Conservation (phyloP, 2,329 filamentous ascomycete genomes). For the Trichoderma harzianum region DNA sequence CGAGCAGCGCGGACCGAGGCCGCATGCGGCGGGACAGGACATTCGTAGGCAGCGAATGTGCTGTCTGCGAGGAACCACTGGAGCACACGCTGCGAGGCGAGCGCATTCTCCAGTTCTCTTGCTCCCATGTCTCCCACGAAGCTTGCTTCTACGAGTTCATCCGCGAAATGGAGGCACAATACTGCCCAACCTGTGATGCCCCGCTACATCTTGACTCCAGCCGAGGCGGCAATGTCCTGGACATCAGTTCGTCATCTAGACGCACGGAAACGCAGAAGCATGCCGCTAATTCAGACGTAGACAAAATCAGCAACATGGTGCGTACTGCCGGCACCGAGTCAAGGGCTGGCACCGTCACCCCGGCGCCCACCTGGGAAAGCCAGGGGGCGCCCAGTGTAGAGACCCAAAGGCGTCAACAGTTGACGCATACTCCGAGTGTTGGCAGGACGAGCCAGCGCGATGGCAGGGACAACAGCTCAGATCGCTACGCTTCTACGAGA, state of each 20-base stretch:
- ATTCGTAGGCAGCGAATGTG: conserved; percentile 91
- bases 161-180: conserved; percentile 87
- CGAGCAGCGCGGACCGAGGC: conserved; percentile 61
- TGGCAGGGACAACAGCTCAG: conserved; percentile 46
- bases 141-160: conserved; percentile 99
- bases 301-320: conserved; percentile 92
- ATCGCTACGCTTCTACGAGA: conserved; percentile 44
- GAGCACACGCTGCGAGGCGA: conserved; percentile 94
- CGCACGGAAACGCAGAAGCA: conserved; percentile 23
- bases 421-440: conserved; percentile 31
- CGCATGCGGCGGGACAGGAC: conserved; percentile 85
- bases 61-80: conserved; percentile 92
- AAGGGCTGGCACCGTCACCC: conserved; percentile 46
- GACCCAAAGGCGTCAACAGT: conserved; percentile 33
- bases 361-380: conserved; percentile 67
- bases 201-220: conserved; percentile 89
- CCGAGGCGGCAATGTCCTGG: conserved; percentile 85
- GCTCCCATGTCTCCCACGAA: conserved; percentile 94
- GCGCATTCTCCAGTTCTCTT: conserved; percentile 91
- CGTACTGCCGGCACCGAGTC: conserved; percentile 69
- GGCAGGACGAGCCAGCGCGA: conserved; percentile 42
- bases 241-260: conserved; percentile 63
- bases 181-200: conserved; percentile 90
- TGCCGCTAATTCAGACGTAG: conserved; percentile 46
- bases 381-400: conserved; percentile 54